These are phyloP conservation scores for Pythium plurisporium DNA, from an alignment of 352 stramenopile genomes.

Conservation along the genomic window DNA sequence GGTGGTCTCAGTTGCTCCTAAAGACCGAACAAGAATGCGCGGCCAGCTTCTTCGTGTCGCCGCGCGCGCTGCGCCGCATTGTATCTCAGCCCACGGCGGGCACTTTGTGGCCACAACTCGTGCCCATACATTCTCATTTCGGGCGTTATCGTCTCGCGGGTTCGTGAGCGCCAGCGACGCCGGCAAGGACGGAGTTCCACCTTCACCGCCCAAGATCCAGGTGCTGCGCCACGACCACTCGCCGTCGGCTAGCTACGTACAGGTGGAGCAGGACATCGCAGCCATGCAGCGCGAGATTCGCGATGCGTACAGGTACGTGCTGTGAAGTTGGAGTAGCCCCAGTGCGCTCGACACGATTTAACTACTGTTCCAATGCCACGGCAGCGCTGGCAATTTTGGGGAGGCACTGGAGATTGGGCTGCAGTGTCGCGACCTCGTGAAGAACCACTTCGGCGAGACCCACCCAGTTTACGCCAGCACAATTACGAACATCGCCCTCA, in stretches of 20 bases:
- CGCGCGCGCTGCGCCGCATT: constrained; percentile 2
- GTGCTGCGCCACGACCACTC: constrained; percentile 67
- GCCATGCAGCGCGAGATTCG: constrained; percentile 79
- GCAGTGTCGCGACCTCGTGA: constrained; percentile 66
- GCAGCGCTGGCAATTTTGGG: constrained; percentile 61
- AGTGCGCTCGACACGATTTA: too few relatives aligned
- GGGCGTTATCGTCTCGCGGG: background rate
- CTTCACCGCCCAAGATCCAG: constrained; percentile 33
- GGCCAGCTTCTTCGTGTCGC: background rate
- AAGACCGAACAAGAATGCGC: background rate
- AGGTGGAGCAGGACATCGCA: constrained; percentile 78
- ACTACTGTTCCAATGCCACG: too few relatives aligned
- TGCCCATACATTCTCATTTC: too few relatives aligned
- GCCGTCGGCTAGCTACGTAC: constrained; percentile 47
- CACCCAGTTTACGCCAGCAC: constrained; percentile 82
- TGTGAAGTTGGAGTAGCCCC: too few relatives aligned
- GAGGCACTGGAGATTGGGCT: constrained; percentile 57
- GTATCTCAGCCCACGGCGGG: background rate
- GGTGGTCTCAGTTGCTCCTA: background rate
- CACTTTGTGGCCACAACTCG: background rate
- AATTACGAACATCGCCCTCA: constrained; percentile 84
- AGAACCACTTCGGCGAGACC: constrained; percentile 69
- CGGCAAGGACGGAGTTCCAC: constrained; percentile 15
- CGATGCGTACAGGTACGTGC: constrained; percentile 69
- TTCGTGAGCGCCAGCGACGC: constrained; percentile 14